Base-by-base conservation (phyloP, 257 asterid species). In the Forsythia viridissima region DNA sequence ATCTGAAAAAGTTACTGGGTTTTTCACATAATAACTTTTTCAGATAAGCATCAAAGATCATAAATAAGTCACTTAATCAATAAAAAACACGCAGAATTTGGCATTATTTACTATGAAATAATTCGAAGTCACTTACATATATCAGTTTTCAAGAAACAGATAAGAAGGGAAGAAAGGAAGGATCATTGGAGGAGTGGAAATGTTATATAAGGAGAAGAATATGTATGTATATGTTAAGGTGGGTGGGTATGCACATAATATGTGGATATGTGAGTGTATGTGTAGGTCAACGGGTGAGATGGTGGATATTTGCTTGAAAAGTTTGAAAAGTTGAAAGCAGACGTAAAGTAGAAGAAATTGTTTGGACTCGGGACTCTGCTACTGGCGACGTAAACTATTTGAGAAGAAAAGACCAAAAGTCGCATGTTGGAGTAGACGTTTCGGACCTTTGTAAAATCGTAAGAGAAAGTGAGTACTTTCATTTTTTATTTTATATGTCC, bases 271-370 rank as follows among this genome's bases (percentile, higher is more conserved):
- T 13, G 11, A 16, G 30, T 3, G 24, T 13, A 41, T 0, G 9
- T 3, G 67, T 52, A 42, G 79, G 91, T 88, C 91, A 90, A 85
- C 86, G 80, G 46, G 36, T 74, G 78, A 72, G 74, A 78, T 79
- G 81, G 40, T 30, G 40, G 70, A 63, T 15, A 30, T 21, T 63
- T 63, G 70, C 70, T 63, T 63, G 70, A 24, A 63, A 63, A 63
- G 16, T 16, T 63, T 63, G 70, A 24, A 63, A 63, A 63, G 70
- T 63, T 63, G 70, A 63, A 30, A 63, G 70, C 18, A n/a, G 40
- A 30, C 40, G 40, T 63, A 11, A 63, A 4, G 70, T 30, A 21
- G 70, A 63, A 63, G 70, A 63, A 63, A 63, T 30, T 63, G 40
- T 30, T 63, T 63, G 40, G 37, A 63, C 40, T 61, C 6, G 59